Base-by-base conservation (phyloP, 2,329 filamentous ascomycete genomes). In the Apiospora hydei region DNA sequence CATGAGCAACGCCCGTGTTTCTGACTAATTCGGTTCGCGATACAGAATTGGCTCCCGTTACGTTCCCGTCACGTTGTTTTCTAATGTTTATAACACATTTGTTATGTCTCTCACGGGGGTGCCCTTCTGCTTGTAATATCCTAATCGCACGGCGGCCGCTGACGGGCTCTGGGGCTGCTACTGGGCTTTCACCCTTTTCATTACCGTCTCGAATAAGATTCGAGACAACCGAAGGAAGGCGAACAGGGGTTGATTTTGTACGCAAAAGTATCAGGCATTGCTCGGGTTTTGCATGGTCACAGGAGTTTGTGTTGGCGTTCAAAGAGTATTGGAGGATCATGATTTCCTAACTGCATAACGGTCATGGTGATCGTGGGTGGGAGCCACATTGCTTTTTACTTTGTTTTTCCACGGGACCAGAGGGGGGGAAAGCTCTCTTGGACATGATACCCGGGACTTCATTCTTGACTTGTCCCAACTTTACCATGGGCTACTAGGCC, bases 371-470 rank as follows among this genome's bases (percentile, higher is more conserved):
- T n/a, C 21, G 57, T 34, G 14, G 43, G 21, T 46, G 43, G 66
- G 16, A 8, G 21, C 41, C 14, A 47, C n/a, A 13, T 68, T 68
- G 41, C 44, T 47, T 46, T 67, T 47, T 68, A 46, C 26, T 68
- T 68, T 68, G 26, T 68, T 44, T 46, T 46, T 68, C 41, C n/a
- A 46, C 41, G 66, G 66, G 18, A 68, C 14, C 57, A 34, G 68
- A 41, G 26, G 68, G 34, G n/a, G 38, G 34, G 26, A 69, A 57
- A 51, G 49, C 30, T 57, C 14, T 69, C 68, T 57, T 69, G 68
- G 68, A 41, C 68, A 69, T 69, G 68, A 69, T 69, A 69, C 68
- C 68, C 68, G 46, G 68, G 68, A 51, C 57, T 41, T 51, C 47
- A 53, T 51, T 34, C 68, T 41, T 69, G 68, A 69, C 68, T 53